Evolutionary conservation across 306 rosid species (phyloP).

Genomic region (Quercus glauca): DNA sequence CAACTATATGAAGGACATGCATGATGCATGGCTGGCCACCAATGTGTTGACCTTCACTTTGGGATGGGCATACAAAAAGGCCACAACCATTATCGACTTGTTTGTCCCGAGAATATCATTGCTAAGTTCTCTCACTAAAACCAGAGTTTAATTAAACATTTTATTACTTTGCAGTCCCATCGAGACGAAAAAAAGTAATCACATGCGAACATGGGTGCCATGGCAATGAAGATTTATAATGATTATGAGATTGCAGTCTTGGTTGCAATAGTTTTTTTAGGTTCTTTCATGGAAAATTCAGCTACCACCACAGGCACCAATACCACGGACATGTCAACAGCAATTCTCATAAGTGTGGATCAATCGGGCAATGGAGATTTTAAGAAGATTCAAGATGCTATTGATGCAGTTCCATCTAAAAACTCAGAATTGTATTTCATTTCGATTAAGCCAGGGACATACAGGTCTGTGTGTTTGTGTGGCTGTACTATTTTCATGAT

Average conservation of each 20-base stretch:
- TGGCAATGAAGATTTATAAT: background rate
- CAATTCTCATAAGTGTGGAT: conserved; percentile 42
- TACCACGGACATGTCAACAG: conserved; percentile 4
- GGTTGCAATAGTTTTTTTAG: background rate
- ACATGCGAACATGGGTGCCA: background rate
- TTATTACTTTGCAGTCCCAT: background rate
- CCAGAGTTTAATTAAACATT: background rate
- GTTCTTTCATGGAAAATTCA: conserved; percentile 7
- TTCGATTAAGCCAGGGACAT: conserved; percentile 36
- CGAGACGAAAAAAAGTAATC: background rate
- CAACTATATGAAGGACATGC: background rate
- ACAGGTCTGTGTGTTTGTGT: conserved; percentile 5
- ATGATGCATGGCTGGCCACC: background rate
- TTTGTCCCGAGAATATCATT: too few relatives aligned
- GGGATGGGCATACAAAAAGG: background rate
- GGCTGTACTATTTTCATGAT: background rate
- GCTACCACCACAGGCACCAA: background rate
- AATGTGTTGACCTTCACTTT: background rate
- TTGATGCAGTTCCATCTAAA: conserved; percentile 39
- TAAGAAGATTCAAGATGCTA: conserved; percentile 45
- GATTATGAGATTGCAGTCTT: background rate
- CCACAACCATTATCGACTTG: background rate
- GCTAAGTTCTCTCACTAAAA: background rate
- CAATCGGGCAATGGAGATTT: conserved; percentile 41
- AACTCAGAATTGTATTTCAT: conserved; percentile 41